Percentiles rank a stretch among this genome's conserved stretches.
phyloP scores from a whole-genome alignment of 2,329 filamentous ascomycete species.

The Paracamarosporium sp. region DNA sequence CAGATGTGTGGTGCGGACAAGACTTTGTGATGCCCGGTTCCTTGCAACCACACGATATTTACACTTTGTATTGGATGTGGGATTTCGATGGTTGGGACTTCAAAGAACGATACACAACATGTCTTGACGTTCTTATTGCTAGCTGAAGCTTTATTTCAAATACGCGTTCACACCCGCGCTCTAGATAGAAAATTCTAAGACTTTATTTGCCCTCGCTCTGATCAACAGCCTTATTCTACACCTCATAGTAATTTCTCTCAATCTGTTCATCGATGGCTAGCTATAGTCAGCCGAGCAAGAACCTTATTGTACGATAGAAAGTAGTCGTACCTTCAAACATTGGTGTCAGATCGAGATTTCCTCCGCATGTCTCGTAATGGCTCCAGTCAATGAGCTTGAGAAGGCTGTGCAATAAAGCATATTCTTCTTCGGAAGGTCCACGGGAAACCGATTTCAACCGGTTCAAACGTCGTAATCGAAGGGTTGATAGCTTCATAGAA shows the following conservation, averaged over 20 bases:
- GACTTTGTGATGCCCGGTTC: not conserved
- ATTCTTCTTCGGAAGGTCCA: not conserved
- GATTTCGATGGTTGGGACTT: constrained; percentile 7
- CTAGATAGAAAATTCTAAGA: not conserved
- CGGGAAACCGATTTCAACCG: not conserved
- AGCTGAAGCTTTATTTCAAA: not conserved
- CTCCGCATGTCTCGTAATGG: not conserved
- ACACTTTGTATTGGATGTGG: constrained; percentile 16
- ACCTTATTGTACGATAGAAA: not conserved
- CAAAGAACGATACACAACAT: constrained; percentile 10
- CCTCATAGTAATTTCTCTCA: not conserved
- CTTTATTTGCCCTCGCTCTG: not conserved
- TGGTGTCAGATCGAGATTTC: not conserved
- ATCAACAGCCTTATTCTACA: not conserved
- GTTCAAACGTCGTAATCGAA: not conserved
- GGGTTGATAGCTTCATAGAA: not conserved
- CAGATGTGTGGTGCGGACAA: constrained; percentile 7
- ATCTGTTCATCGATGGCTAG: not conserved
- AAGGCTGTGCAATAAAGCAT: not conserved
- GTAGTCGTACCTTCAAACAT: not conserved
- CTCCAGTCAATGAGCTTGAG: not conserved
- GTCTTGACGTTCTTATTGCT: constrained; percentile 5
- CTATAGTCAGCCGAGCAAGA: not conserved
- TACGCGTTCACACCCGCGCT: not conserved
- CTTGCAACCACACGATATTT: not conserved